phyloP scores from a whole-genome alignment of 352 stramenopile genomes.

The Phytophthora pisi region DNA sequence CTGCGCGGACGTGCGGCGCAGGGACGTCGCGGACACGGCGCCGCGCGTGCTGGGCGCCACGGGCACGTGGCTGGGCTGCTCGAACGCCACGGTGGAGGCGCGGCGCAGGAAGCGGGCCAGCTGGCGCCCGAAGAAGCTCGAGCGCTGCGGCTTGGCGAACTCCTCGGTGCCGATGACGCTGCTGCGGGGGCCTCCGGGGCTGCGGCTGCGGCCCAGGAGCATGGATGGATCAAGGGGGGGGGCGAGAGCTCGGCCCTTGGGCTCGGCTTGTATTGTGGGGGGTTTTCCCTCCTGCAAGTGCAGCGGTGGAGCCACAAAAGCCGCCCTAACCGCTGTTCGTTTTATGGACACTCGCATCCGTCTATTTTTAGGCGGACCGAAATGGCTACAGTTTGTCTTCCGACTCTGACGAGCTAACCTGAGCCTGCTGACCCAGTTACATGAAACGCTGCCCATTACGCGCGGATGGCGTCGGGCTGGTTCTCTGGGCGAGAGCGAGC shows the following conservation, averaged over 20 bases:
- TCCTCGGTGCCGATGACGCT: slow-evolving; percentile 35
- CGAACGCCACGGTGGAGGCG: slow-evolving; percentile 36
- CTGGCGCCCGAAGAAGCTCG: slow-evolving; percentile 54
- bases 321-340: slow-evolving; percentile 10
- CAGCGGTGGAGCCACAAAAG: slow-evolving; percentile 24
- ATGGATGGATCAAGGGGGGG: slow-evolving; percentile 17
- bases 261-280: slow-evolving; percentile 12
- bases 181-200: slow-evolving; percentile 25
- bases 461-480: slow-evolving; percentile 54
- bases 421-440: neutral
- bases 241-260: slow-evolving; percentile 6
- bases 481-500: slow-evolving; percentile 63
- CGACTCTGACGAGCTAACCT: slow-evolving; percentile 7
- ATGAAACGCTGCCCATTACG: neutral
- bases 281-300: slow-evolving; percentile 2
- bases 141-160: slow-evolving; percentile 35
- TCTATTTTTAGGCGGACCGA: slow-evolving; percentile 21
- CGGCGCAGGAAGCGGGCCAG: slow-evolving; percentile 58
- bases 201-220: slow-evolving; percentile 28
- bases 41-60: neutral
- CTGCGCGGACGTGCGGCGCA: neutral
- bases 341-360: slow-evolving; percentile 12
- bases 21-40: slow-evolving; percentile 9
- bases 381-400: slow-evolving; percentile 22
- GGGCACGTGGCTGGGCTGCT: slow-evolving; percentile 15